Conservation (phyloP, 1,139 yeast genomes). For the Lodderomyces parapsilosis region DNA sequence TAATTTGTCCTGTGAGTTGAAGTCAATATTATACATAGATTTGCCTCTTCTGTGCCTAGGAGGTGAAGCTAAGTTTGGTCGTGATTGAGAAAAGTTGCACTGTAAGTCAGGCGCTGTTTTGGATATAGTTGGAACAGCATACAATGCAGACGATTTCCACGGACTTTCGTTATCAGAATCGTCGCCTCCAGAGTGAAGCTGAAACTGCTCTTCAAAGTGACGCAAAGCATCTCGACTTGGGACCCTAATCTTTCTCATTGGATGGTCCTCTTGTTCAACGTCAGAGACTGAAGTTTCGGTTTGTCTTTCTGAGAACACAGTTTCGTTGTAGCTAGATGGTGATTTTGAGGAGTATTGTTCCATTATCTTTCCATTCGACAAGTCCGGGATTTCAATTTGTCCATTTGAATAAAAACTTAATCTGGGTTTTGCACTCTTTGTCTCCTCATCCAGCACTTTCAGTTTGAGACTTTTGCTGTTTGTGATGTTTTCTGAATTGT, state of each 20-base stretch:
- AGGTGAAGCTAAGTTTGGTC: constrained; percentile 21
- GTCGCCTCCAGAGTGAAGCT: constrained; percentile 18
- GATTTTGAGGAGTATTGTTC: constrained; percentile 24
- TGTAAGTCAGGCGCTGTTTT: constrained; percentile 9
- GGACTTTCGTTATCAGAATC: constrained; percentile 29
- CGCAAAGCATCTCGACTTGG: constrained; percentile 35
- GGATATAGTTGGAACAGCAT: constrained; percentile 8
- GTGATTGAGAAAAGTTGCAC: constrained; percentile 1
- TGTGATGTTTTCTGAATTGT: constrained; percentile 32
- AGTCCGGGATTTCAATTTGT: constrained; percentile 46
- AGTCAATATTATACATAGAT: constrained; percentile 40
- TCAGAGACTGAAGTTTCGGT: constrained; percentile 22
- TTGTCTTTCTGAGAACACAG: constrained; percentile 28
- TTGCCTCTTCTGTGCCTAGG: constrained; percentile 38
- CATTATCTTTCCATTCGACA: constrained; percentile 23
- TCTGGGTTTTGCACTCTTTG: constrained; percentile 20
- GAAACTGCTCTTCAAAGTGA: constrained; percentile 28
- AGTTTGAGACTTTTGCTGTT: constrained; percentile 24
- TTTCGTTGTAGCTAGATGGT: constrained; percentile 25
- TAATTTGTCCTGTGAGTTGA: constrained; percentile 19
- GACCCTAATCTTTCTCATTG: constrained; percentile 28
- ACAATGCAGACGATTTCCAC: constrained; percentile 18
- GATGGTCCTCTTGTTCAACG: constrained; percentile 20
- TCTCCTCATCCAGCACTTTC: constrained; percentile 6
- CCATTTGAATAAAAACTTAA: constrained; percentile 31